Evolutionary conservation across 805 yeast genomes (phyloP).

Genomic region (Hanseniaspora taiwanica): DNA sequence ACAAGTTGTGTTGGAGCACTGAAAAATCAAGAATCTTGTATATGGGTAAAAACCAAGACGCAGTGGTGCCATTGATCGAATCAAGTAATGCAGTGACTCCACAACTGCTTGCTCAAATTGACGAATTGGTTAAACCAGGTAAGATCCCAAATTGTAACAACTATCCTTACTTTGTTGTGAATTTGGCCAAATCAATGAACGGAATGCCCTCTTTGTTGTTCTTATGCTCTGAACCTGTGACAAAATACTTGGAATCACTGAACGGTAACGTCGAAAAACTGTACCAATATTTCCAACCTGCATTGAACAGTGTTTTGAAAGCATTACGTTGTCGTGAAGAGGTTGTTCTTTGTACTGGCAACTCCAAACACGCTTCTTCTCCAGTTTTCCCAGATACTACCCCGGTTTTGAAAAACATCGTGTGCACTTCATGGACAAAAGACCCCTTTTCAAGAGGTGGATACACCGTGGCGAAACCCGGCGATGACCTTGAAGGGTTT

Average conservation of each 20-base stretch:
- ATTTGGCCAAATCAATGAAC: conserved; percentile 32
- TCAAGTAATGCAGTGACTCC: neutral
- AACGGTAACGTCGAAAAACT: conserved; percentile 39
- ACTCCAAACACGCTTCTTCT: neutral
- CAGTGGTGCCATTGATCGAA: conserved; percentile 55
- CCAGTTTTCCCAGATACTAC: conserved; percentile 13
- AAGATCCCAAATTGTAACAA: conserved; percentile 29
- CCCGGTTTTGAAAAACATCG: conserved; percentile 25
- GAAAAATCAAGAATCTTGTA: conserved; percentile 4
- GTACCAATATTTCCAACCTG: conserved; percentile 48
- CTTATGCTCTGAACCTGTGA: conserved; percentile 60
- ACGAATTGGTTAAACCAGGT: conserved; percentile 1
- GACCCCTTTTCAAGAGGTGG: conserved; percentile 70
- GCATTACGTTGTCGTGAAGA: conserved; percentile 8
- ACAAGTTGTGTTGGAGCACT: conserved; percentile 37
- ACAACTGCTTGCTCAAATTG: conserved; percentile 8
- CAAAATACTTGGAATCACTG: conserved; percentile 39
- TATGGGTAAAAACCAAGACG: conserved; percentile 28
- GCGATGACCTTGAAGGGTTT: conserved; percentile 47
- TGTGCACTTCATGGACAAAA: conserved; percentile 55
- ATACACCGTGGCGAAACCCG: conserved; percentile 49
- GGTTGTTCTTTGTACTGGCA: neutral
- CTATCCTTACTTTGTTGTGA: conserved; percentile 48
- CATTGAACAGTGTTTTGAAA: conserved; percentile 16
- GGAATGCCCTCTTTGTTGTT: conserved; percentile 44